Evolutionary conservation across 2,329 filamentous ascomycete species (phyloP).

Genomic region (Clarireedia hainanense): DNA sequence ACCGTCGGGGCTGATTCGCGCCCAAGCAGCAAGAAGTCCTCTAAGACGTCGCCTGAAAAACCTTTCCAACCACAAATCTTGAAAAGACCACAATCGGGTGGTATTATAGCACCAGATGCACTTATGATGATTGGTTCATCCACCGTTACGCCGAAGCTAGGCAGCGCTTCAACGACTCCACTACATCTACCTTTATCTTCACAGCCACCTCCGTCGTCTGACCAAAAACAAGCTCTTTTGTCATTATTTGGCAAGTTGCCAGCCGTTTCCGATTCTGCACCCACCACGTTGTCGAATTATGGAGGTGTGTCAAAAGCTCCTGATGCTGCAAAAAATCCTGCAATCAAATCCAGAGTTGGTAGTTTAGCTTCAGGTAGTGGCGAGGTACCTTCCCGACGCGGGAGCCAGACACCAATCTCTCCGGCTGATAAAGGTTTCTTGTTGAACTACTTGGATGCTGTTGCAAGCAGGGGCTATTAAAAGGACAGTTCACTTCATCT

Average conservation of each 20-base stretch:
- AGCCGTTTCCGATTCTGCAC: constrained; percentile 4
- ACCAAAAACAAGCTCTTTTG: constrained; percentile 39
- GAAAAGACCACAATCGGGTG: constrained; percentile 38
- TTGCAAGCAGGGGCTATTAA: constrained; percentile 19
- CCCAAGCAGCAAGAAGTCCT: neutral
- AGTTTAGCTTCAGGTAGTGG: constrained; percentile 23
- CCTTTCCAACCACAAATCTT: constrained; percentile 46
- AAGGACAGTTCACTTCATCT: neutral
- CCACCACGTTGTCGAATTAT: constrained; percentile 6
- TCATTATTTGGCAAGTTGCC: constrained; percentile 24
- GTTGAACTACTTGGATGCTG: constrained; percentile 61
- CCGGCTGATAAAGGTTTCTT: constrained; percentile 70
- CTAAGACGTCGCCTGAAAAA: constrained; percentile 29
- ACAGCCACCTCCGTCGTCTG: constrained; percentile 32
- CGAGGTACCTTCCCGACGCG: constrained; percentile 31
- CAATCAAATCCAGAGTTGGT: constrained; percentile 25
- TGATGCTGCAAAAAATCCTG: constrained; percentile 11
- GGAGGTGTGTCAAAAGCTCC: constrained; percentile 7
- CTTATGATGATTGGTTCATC: neutral
- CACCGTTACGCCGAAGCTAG: neutral
- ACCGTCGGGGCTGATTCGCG: neutral
- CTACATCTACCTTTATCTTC: constrained; percentile 5
- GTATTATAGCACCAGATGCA: constrained; percentile 12
- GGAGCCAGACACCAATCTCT: constrained; percentile 50
- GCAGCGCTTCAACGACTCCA: neutral